These are phyloP conservation scores for Meyerozyma smithsonii DNA, from an alignment of 1,139 yeast species.

Conservation along the genomic window DNA sequence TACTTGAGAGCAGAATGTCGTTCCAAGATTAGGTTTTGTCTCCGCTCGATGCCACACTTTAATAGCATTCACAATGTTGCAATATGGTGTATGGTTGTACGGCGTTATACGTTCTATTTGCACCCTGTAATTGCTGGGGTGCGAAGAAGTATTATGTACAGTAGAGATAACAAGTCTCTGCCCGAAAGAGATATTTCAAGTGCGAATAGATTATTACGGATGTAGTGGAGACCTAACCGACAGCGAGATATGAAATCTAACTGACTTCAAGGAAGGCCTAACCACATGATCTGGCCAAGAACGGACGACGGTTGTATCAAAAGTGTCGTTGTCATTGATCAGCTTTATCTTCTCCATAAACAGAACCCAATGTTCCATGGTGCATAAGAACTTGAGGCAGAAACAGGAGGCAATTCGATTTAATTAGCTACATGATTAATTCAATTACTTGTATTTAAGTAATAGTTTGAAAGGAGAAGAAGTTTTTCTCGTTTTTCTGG, in stretches of 20 bases:
- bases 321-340: not conserved
- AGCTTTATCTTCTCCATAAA: slow-evolving; percentile 2
- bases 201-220: too few species aligned
- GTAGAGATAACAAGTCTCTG: too few species aligned
- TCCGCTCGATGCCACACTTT: slow-evolving; percentile 2
- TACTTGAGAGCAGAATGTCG: not conserved
- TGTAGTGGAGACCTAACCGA: slow-evolving; percentile 1
- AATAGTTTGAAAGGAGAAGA: not conserved
- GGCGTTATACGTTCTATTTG: too few species aligned
- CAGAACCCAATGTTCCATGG: slow-evolving; percentile 3
- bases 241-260: not conserved
- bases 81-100: not conserved
- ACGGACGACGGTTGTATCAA: slow-evolving; percentile 2
- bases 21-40: not conserved
- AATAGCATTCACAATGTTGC: not conserved
- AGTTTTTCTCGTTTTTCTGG: not conserved
- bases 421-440: not conserved
- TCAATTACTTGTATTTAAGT: too few species aligned
- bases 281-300: not conserved
- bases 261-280: not conserved
- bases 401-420: not conserved
- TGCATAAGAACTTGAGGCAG: slow-evolving; percentile 2
- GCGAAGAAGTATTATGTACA: not conserved
- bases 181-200: too few species aligned
- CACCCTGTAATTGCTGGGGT: not conserved